Conservation (phyloP, 2,329 filamentous ascomycete genomes). For the Exophiala dermatitidis region DNA sequence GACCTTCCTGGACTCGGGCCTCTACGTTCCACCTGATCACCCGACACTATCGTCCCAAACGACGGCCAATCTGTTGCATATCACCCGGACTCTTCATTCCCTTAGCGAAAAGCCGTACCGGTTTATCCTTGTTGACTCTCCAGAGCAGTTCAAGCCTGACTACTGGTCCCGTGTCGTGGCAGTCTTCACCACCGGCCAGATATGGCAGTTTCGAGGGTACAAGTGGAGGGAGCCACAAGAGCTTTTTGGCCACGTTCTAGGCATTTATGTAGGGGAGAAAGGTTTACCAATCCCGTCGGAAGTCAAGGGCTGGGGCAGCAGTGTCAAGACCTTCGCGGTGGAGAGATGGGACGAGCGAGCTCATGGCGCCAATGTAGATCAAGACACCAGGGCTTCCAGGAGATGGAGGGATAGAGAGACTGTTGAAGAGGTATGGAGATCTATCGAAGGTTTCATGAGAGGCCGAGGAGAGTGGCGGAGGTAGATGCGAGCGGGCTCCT, state of each 20-base stretch:
- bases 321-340: constrained; percentile 70
- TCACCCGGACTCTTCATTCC: constrained; percentile 66
- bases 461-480: constrained; percentile 51
- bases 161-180: constrained; percentile 95
- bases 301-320: constrained; percentile 77
- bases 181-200: constrained; percentile 94
- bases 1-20: constrained; percentile 78
- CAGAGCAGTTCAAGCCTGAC: constrained; percentile 92
- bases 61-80: constrained; percentile 73
- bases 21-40: constrained; percentile 69
- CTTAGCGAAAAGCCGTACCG: constrained; percentile 60
- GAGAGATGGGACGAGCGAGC: constrained; percentile 66
- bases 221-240: constrained; percentile 88
- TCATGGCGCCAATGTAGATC: constrained; percentile 27
- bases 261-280: constrained; percentile 85
- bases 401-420: constrained; percentile 86
- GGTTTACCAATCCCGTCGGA: constrained; percentile 72
- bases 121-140: constrained; percentile 91
- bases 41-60: constrained; percentile 54
- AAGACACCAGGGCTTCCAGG: constrained; percentile 37
- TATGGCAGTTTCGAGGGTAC: constrained; percentile 98
- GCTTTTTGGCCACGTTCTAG: constrained; percentile 79
- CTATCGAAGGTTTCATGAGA: constrained; percentile 81
- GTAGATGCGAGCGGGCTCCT: constrained; percentile 1
- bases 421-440: constrained; percentile 85